phyloP scores from a whole-genome alignment of 495 filamentous ascomycete genomes.

The Penicillium daleae region DNA sequence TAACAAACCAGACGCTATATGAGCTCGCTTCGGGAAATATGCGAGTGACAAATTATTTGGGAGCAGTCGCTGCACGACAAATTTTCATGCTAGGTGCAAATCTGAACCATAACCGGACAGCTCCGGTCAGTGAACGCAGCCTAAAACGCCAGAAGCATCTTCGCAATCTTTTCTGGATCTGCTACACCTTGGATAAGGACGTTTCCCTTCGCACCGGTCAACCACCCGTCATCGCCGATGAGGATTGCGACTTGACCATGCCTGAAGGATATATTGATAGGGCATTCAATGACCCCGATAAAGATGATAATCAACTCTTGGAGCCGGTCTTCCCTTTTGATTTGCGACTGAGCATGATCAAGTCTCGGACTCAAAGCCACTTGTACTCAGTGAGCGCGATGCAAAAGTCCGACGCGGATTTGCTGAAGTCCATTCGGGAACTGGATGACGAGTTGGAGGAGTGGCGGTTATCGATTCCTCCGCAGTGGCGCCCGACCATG shows the following conservation, averaged over 20 bases:
- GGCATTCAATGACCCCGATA: conserved; percentile 35
- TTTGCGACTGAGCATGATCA: conserved; percentile 53
- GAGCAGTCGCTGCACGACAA: conserved; percentile 46
- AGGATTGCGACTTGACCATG: conserved; percentile 57
- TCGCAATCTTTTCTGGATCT: conserved; percentile 57
- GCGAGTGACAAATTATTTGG: conserved; percentile 47
- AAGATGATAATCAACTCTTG: conserved; percentile 20
- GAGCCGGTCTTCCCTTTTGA: conserved; percentile 52
- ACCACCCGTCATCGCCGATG: conserved; percentile 54
- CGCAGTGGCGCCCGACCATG: conserved; percentile 46
- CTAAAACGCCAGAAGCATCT: conserved; percentile 37
- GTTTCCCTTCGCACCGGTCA: conserved; percentile 54
- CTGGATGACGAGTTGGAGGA: conserved; percentile 55
- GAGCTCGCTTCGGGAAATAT: conserved; percentile 51
- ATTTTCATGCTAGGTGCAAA: conserved; percentile 55
- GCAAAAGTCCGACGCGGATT: conserved; percentile 55
- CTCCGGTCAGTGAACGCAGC: conserved; percentile 7
- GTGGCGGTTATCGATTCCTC: conserved; percentile 53
- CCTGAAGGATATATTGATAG: conserved; percentile 48
- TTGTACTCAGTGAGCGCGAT: conserved; percentile 52
- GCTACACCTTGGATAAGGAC: conserved; percentile 57
- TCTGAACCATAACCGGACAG: conserved; percentile 9
- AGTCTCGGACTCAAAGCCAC: conserved; percentile 49
- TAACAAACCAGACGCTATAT: conserved; percentile 39
- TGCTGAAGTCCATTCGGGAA: conserved; percentile 55